Conservation (phyloP, 169 alveolate species). For the Perkinsus marinus region DNA sequence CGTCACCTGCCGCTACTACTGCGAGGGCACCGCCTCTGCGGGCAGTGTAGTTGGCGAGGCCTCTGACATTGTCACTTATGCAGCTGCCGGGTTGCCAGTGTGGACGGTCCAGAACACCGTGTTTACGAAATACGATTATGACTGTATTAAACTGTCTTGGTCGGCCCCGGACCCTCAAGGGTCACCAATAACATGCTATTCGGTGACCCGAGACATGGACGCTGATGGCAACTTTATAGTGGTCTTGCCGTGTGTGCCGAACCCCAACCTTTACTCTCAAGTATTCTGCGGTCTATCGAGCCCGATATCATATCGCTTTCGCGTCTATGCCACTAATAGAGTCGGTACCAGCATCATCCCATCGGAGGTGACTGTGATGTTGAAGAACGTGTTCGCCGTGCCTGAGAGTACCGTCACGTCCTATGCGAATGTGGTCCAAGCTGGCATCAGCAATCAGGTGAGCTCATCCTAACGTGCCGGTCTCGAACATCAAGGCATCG, state of each 20-base stretch:
- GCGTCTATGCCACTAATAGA: not conserved
- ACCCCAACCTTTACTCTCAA: not conserved
- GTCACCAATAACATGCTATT: not conserved
- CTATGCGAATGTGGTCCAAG: not conserved
- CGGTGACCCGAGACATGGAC: conserved; percentile 1
- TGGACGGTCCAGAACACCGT: not conserved
- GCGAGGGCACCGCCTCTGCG: not conserved
- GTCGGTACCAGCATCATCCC: conserved; percentile 4
- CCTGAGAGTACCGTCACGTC: not conserved
- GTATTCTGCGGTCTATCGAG: not conserved
- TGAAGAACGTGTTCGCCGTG: not conserved
- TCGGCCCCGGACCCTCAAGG: not conserved
- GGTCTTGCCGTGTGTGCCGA: not conserved
- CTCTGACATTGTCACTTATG: conserved; percentile 3
- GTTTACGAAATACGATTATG: not conserved
- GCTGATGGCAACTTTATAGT: not conserved
- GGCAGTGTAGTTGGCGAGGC: not conserved
- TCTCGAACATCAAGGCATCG: too few species aligned
- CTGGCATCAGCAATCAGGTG: not conserved
- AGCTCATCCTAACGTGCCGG: too few species aligned
- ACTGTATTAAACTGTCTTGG: not conserved
- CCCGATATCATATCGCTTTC: not conserved
- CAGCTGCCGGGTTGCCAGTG: conserved; percentile 3
- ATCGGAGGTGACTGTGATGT: not conserved
- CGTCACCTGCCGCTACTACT: not conserved